Evolutionary conservation across 1,284 basidiomycete genomes (phyloP).

Genomic region (Mycena citricolor): DNA sequence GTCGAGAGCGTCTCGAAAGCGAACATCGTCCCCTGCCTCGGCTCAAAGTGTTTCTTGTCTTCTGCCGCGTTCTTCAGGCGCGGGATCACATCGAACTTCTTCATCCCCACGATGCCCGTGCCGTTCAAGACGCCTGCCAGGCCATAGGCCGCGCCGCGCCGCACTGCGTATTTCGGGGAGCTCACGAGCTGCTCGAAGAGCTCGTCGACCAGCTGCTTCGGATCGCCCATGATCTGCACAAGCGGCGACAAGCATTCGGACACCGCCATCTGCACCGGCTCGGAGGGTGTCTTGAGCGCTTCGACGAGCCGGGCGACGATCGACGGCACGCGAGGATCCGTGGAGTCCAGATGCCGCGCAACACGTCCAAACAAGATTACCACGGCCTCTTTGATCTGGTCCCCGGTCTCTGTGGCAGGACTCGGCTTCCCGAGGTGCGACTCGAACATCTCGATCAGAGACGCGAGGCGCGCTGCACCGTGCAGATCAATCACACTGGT

Average conservation of each 20-base stretch:
- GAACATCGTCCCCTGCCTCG: constrained; percentile 93
- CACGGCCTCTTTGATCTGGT: constrained; percentile 92
- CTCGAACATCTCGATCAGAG: constrained; percentile 87
- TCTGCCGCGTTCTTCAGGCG: constrained; percentile 79
- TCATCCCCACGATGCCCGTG: constrained; percentile 82
- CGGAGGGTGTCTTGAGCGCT: constrained; percentile 91
- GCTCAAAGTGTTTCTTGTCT: constrained; percentile 87
- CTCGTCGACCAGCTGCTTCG: constrained; percentile 69
- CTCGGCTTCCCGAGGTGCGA: constrained; percentile 66
- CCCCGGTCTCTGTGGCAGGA: constrained; percentile 70
- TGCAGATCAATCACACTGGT: constrained; percentile 82
- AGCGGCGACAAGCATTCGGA: constrained; percentile 93
- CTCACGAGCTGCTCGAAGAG: constrained; percentile 78
- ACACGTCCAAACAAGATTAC: constrained; percentile 95
- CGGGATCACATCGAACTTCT: constrained; percentile 79
- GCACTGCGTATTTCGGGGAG: constrained; percentile 84
- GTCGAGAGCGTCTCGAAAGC: constrained; percentile 90
- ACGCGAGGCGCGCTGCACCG: constrained; percentile 72
- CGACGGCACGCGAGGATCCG: constrained; percentile 75
- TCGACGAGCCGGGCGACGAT: constrained; percentile 91
- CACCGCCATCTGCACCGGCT: constrained; percentile 96
- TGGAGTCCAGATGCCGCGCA: constrained; percentile 82
- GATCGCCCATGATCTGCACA: constrained; percentile 69
- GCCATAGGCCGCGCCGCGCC: constrained; percentile 95
- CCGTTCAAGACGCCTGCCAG: constrained; percentile 93